Percentiles rank a stretch among this genome's conserved stretches.
Conservation (phyloP, 176 grass and related monocot species). For the Eragrostis curvula region DNA sequence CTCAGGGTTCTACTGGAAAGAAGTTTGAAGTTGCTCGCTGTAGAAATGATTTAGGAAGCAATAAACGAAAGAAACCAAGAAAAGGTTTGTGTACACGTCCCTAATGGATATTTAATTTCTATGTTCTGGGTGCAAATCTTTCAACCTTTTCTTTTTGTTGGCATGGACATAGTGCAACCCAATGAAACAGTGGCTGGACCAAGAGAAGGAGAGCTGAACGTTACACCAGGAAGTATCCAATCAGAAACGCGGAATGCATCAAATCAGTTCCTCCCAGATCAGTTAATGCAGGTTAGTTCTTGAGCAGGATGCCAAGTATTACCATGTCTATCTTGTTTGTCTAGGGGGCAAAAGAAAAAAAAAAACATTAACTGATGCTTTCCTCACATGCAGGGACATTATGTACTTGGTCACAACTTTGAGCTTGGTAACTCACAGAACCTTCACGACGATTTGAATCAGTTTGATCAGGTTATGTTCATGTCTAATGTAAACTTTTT, state of each 20-base stretch:
- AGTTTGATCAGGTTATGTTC: slow-evolving; percentile 73
- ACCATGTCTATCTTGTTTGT: not conserved
- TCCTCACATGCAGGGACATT: slow-evolving; percentile 62
- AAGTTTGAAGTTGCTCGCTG: slow-evolving; percentile 53
- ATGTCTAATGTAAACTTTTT: slow-evolving; percentile 13
- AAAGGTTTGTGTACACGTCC: slow-evolving; percentile 54
- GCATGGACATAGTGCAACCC: slow-evolving; percentile 33
- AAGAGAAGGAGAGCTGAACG: slow-evolving; percentile 59
- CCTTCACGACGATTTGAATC: slow-evolving; percentile 60
- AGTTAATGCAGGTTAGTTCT: slow-evolving; percentile 69
- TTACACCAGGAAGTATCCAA: slow-evolving; percentile 49
- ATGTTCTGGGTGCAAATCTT: slow-evolving; percentile 16
- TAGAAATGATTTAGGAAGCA: slow-evolving; percentile 57
- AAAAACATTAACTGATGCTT: slow-evolving; percentile 25
- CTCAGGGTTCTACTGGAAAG: slow-evolving; percentile 54
- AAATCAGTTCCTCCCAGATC: slow-evolving; percentile 74
- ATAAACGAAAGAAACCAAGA: slow-evolving; percentile 70
- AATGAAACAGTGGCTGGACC: slow-evolving; percentile 51
- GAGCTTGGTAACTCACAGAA: slow-evolving; percentile 60
- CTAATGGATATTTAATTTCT: slow-evolving; percentile 29
- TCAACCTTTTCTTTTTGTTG: slow-evolving; percentile 15
- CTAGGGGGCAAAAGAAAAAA: too few species aligned
- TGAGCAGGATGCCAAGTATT: slow-evolving; percentile 21
- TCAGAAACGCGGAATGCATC: slow-evolving; percentile 50
- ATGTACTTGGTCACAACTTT: slow-evolving; percentile 72